A percentile compares a stretch with the other conserved stretches of the same genome.
phyloP scores from a whole-genome alignment of 2,329 filamentous ascomycete genomes.

The Venturia pyrina region DNA sequence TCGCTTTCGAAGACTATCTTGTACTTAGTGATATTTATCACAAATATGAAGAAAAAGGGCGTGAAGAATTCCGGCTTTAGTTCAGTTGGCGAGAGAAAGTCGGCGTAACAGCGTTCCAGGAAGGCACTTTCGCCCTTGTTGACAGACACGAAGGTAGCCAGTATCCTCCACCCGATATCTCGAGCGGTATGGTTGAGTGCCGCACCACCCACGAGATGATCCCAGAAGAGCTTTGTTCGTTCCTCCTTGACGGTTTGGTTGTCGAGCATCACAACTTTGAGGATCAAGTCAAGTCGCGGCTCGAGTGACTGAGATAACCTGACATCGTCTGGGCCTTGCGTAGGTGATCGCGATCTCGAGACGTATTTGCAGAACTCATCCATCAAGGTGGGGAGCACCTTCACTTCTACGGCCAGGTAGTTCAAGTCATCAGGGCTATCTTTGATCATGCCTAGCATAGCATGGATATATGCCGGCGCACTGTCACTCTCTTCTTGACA shows the following conservation, averaged over 20 bases:
- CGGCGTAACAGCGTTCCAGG: slow-evolving; percentile 39
- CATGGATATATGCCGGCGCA: slow-evolving; percentile 4
- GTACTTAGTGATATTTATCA: slow-evolving; percentile 31
- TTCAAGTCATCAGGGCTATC: neutral
- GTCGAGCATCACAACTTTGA: slow-evolving; percentile 49
- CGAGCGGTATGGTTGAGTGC: slow-evolving; percentile 52
- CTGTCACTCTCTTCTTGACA: neutral
- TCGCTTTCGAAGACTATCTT: neutral
- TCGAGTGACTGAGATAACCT: slow-evolving; percentile 16
- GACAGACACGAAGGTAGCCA: slow-evolving; percentile 36
- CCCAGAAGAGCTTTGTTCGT: slow-evolving; percentile 58
- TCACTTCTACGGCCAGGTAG: slow-evolving; percentile 21
- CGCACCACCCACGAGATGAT: slow-evolving; percentile 56
- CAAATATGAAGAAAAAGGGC: slow-evolving; percentile 51
- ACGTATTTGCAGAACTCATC: slow-evolving; percentile 30
- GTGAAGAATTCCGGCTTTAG: slow-evolving; percentile 37
- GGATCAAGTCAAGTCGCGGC: slow-evolving; percentile 44
- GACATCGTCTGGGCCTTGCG: neutral
- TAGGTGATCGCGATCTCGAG: neutral
- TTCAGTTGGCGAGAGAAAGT: slow-evolving; percentile 40
- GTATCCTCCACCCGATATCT: slow-evolving; percentile 57
- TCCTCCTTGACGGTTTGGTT: slow-evolving; percentile 52
- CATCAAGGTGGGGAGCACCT: slow-evolving; percentile 23
- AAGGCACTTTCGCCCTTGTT: slow-evolving; percentile 30
- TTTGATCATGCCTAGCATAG: slow-evolving; percentile 7